A percentile compares a stretch with the other conserved stretches of the same genome.
Evolutionary conservation across 192 early-diverging fungal genomes (phyloP).

Genomic region (Coemansia guatemalensis): DNA sequence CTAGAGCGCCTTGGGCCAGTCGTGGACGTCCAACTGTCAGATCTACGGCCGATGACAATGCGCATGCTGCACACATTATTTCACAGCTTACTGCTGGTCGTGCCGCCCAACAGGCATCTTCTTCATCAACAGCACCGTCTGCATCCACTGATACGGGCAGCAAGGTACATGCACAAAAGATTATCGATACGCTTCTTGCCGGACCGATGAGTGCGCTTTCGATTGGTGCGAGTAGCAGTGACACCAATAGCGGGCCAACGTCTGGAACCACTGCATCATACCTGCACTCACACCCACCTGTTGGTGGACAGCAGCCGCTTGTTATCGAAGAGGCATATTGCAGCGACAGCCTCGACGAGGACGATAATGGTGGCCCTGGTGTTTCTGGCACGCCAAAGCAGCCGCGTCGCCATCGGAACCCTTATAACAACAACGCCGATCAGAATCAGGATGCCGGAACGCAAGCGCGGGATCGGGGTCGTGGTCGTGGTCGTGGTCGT

Average conservation of each 20-base stretch:
- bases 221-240: slow-evolving; percentile 1
- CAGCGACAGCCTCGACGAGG: slow-evolving; percentile 52
- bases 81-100: slow-evolving; percentile 25
- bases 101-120: slow-evolving; percentile 2
- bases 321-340: slow-evolving; percentile 47
- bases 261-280: not conserved
- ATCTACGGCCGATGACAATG: slow-evolving; percentile 11
- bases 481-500: slow-evolving; percentile 7
- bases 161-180: slow-evolving; percentile 32
- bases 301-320: slow-evolving; percentile 36
- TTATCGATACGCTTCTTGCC: slow-evolving; percentile 43
- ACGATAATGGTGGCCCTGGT: slow-evolving; percentile 11
- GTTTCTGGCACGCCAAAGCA: not conserved
- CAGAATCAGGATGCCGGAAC: slow-evolving; percentile 4
- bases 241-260: not conserved
- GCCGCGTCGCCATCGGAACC: slow-evolving; percentile 11
- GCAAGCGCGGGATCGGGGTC: slow-evolving; percentile 1
- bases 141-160: slow-evolving; percentile 1
- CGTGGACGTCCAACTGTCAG: not conserved
- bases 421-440: slow-evolving; percentile 24
- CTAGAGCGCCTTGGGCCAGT: slow-evolving; percentile 35
- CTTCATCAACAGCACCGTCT: not conserved
- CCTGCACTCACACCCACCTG: slow-evolving; percentile 30
- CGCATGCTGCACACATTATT: slow-evolving; percentile 32
- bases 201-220: slow-evolving; percentile 27